phyloP scores from a whole-genome alignment of 225 moss, liverwort and hornwort genomes.

The Ulota crispa region DNA sequence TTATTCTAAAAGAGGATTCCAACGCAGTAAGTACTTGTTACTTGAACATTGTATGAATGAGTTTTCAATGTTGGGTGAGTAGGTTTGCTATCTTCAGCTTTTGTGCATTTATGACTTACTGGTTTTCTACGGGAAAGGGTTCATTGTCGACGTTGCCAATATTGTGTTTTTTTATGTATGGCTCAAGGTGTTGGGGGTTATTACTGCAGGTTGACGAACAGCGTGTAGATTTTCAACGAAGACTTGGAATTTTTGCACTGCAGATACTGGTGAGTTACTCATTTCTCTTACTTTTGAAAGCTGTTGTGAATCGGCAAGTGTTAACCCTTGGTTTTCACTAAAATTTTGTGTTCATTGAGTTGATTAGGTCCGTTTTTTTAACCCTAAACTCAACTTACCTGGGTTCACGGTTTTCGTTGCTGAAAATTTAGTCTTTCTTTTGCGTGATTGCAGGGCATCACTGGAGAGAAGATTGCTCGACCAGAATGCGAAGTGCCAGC shows the following conservation, averaged over 20 bases:
- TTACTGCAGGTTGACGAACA: slow-evolving; percentile 43
- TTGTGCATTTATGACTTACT: not conserved
- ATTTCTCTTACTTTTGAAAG: not conserved
- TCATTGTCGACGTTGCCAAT: not conserved
- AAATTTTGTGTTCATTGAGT: slow-evolving; percentile 47
- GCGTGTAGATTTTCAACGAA: slow-evolving; percentile 39
- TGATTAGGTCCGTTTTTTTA: not conserved
- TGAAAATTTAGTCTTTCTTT: not conserved
- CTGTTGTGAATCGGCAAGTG: not conserved
- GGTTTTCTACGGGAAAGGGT: not conserved
- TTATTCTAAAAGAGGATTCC: not conserved
- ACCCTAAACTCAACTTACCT: not conserved
- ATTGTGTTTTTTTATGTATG: not conserved
- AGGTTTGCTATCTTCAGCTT: not conserved
- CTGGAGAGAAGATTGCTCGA: slow-evolving; percentile 37
- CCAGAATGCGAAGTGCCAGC: slow-evolving; percentile 31
- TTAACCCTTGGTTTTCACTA: slow-evolving; percentile 29
- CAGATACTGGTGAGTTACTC: slow-evolving; percentile 64
- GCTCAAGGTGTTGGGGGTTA: slow-evolving; percentile 2
- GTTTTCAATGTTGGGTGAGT: not conserved
- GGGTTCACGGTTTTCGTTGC: not conserved
- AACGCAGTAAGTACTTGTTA: not conserved
- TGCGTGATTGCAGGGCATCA: slow-evolving; percentile 39
- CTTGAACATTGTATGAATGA: not conserved
- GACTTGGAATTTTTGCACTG: slow-evolving; percentile 58